Base-by-base conservation (phyloP, 2,329 filamentous ascomycete genomes). In the Penicillium olsonii region DNA sequence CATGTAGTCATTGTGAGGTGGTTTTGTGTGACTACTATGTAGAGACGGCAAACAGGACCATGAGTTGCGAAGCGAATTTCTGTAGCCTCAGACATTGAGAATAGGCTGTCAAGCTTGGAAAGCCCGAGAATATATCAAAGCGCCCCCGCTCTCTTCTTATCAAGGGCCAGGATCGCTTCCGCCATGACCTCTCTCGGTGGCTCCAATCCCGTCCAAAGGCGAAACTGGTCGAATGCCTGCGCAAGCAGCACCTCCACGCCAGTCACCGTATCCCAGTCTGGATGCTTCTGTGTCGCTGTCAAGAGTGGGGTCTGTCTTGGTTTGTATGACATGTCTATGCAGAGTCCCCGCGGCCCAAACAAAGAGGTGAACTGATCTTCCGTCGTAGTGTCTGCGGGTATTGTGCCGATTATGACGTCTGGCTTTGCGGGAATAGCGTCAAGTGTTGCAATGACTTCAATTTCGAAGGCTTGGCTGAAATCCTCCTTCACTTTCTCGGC, bases 191-290 rank as follows among this genome's bases (percentile, higher is more conserved):
- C 29, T 14, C 18, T 49, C 2, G 53, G 55, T 2, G 50, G 34
- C 20, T 54, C 42, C 18, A 31, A 37, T 10, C 35, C 48, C 1
- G 53, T 60, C 62, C 62, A 65, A 11, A 66, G 47, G 22, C 50
- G 37, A 38, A 62, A 64, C 31, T 64, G 62, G 18, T 55, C 54
- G 49, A 56, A 64, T 31, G 52, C 63, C 26, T 66, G 62, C 26
- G 55, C 47, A 15, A 62, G 48, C 12, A 66, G 45, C 3, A 65
- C 61, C 41, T 63, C 63, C n/a, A 62, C 18, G 2, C 64, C 62
- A n/a, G 55, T 50, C n/a, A 54, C 54, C 2, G 39, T 56, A 15
- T 48, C 14, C 53, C 54, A 65, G 18, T 26, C 45, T 26, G 38
- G 37, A 35, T 55, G 37, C 33, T 37, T 50, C 20, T 45, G 55